Conservation (phyloP, 2,329 filamentous ascomycete species). For the Penicillium sp. region DNA sequence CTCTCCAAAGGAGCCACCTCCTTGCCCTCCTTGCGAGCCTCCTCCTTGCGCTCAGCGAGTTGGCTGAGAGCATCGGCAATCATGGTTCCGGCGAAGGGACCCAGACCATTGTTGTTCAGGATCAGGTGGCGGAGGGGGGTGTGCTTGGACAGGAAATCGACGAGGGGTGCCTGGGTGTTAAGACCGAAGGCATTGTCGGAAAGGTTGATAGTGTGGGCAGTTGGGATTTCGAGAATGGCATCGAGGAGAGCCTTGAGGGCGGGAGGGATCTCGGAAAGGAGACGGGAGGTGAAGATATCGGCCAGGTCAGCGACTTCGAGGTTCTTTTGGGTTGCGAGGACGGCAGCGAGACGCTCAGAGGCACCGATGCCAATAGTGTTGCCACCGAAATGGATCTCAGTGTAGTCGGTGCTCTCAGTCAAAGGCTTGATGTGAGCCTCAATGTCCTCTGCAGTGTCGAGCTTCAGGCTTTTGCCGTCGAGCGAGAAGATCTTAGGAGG, state of each 20-base stretch:
- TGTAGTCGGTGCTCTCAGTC: conserved; percentile 64
- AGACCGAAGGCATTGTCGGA: conserved; percentile 98
- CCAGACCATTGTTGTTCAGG: conserved; percentile 97
- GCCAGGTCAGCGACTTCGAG: conserved; percentile 83
- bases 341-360: conserved; percentile 78
- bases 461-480: conserved; percentile 87
- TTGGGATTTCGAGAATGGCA: conserved; percentile 79
- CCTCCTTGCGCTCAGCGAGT: conserved; percentile 80
- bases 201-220: conserved; percentile 87
- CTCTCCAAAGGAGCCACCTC: conserved; percentile 84
- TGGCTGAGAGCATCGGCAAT: conserved; percentile 84
- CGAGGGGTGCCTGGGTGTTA: conserved; percentile 88
- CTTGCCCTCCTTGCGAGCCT: conserved; percentile 61
- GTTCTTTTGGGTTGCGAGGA: conserved; percentile 79
- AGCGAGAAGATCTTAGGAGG: conserved; percentile 71
- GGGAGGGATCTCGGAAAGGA: conserved; percentile 89
- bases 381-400: conserved; percentile 82
- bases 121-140: conserved; percentile 89
- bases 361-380: conserved; percentile 93
- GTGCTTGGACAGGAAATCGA: conserved; percentile 86
- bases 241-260: conserved; percentile 83
- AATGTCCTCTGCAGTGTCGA: conserved; percentile 83
- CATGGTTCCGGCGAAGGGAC: conserved; percentile 83
- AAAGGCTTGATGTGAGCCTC: conserved; percentile 79
- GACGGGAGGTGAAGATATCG: conserved; percentile 95